A percentile compares a stretch with the other conserved stretches of the same genome.
These are phyloP conservation scores for Chaetoceros muelleri DNA, from an alignment of 108 stramenopile species.

Conservation along the genomic window DNA sequence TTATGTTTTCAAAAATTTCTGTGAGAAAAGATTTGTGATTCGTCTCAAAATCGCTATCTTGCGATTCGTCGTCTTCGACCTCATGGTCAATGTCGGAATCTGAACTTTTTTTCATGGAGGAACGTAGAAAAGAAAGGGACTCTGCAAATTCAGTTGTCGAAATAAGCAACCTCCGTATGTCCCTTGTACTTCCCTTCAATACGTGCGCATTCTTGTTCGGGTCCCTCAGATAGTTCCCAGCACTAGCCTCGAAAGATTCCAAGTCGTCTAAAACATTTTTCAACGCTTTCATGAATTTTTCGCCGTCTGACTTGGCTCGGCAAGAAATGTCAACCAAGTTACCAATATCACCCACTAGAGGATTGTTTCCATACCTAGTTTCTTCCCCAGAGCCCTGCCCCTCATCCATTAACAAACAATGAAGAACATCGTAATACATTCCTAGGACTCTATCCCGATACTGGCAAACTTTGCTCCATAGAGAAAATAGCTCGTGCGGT, in stretches of 20 bases:
- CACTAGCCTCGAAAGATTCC: slow-evolving; percentile 23
- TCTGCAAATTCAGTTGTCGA: no score
- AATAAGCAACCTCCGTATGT: no score
- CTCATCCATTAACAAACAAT: slow-evolving; percentile 29
- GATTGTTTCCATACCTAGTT: slow-evolving; percentile 52
- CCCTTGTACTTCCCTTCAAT: no score
- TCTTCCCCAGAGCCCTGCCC: slow-evolving; percentile 17
- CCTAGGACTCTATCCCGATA: slow-evolving; percentile 63
- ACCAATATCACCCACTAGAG: slow-evolving; percentile 60
- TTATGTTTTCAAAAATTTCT: slow-evolving; percentile 4
- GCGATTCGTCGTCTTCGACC: slow-evolving; percentile 13
- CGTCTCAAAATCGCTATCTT: slow-evolving; percentile 10
- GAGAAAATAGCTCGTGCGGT: slow-evolving; percentile 23
- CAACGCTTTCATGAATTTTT: slow-evolving; percentile 31
- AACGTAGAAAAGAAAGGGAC: slow-evolving; percentile 4
- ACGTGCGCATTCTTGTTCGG: no score
- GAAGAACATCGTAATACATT: slow-evolving; percentile 56
- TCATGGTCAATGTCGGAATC: slow-evolving; percentile 1
- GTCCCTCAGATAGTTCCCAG: no score
- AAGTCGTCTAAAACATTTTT: slow-evolving; percentile 28
- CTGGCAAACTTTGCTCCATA: slow-evolving; percentile 44
- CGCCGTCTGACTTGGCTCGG: slow-evolving; percentile 48
- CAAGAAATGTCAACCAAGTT: slow-evolving; percentile 35
- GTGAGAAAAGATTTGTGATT: neutral
- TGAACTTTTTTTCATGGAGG: no score